Evolutionary conservation across 768 basidiomycete genomes (phyloP).

Genomic region (Podaxis sp.): DNA sequence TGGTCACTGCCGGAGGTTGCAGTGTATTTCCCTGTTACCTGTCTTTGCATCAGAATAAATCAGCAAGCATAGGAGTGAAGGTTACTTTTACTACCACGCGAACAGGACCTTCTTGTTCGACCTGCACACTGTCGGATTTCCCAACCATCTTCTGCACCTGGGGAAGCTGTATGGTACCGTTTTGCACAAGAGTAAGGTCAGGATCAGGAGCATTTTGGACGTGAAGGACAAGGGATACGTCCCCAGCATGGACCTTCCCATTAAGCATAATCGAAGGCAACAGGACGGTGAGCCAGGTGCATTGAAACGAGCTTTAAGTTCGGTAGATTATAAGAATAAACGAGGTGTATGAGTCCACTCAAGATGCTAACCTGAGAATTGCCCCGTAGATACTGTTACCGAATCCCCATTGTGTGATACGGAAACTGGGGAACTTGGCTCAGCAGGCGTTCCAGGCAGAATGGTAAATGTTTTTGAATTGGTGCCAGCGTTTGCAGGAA

Average conservation of each 20-base stretch:
- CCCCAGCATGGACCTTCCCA: constrained; percentile 23
- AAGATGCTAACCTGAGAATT: constrained; percentile 24
- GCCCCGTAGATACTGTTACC: constrained; percentile 29
- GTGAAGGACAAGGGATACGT: constrained; percentile 25
- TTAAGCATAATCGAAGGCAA: constrained; percentile 26
- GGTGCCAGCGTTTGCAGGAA: constrained; percentile 23
- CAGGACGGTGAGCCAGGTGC: constrained; percentile 25
- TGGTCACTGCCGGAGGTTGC: constrained; percentile 22
- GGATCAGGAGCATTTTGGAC: constrained; percentile 30
- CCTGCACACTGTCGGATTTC: constrained; percentile 23
- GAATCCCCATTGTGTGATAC: constrained; percentile 20
- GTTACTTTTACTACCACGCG: constrained; percentile 32
- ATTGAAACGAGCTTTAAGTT: constrained; percentile 24
- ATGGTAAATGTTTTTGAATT: constrained; percentile 19
- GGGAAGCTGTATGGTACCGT: constrained; percentile 13
- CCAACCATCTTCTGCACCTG: constrained; percentile 16
- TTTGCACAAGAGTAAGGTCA: constrained; percentile 17
- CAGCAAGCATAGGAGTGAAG: not conserved
- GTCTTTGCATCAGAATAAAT: not conserved
- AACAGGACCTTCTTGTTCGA: constrained; percentile 33
- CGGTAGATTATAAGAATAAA: not conserved
- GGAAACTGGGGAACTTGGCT: constrained; percentile 27
- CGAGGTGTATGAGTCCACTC: not conserved
- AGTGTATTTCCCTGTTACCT: constrained; percentile 32
- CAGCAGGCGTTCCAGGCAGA: constrained; percentile 27